Conservation (phyloP, 2,329 filamentous ascomycete species). For the Cytospora mali region DNA sequence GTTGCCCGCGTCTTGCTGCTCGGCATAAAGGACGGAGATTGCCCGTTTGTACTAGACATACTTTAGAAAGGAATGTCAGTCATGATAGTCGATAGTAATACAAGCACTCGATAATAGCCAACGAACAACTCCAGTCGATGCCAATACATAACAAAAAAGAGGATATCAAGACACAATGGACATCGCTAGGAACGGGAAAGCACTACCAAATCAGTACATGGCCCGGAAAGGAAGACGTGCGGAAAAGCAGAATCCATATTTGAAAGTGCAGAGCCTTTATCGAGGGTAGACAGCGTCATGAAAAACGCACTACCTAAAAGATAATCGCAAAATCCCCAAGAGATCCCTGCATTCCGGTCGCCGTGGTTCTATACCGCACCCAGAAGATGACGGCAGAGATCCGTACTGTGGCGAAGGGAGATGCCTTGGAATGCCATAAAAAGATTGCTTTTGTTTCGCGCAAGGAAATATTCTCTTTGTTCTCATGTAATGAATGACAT, state of each 20-base stretch:
- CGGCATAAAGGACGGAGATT: too few relatives aligned
- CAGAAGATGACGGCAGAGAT: not conserved
- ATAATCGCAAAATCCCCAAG: not conserved
- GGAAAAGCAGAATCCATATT: slow-evolving; percentile 11
- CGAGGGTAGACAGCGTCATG: not conserved
- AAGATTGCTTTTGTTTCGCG: slow-evolving; percentile 1
- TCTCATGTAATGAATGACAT: slow-evolving; percentile 8
- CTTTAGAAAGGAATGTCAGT: too few relatives aligned
- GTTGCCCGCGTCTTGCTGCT: too few relatives aligned
- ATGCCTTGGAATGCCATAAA: not conserved
- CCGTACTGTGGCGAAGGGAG: not conserved
- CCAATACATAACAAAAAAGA: not conserved
- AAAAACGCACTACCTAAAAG: not conserved
- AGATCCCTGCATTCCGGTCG: not conserved
- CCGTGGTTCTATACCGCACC: not conserved
- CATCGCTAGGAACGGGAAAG: not conserved
- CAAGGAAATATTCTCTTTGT: slow-evolving; percentile 11
- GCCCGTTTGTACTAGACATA: too few relatives aligned
- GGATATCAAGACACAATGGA: not conserved
- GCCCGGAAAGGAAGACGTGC: slow-evolving; percentile 4
- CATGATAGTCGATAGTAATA: not conserved
- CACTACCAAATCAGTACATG: slow-evolving; percentile 7
- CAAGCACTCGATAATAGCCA: not conserved
- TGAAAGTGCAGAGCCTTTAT: not conserved
- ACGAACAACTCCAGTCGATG: not conserved